Evolutionary conservation across 371 early-diverging fungal genomes (phyloP), one percentile per base, ranked within the genome.

Genomic region (Blyttiomyces sp.): DNA sequence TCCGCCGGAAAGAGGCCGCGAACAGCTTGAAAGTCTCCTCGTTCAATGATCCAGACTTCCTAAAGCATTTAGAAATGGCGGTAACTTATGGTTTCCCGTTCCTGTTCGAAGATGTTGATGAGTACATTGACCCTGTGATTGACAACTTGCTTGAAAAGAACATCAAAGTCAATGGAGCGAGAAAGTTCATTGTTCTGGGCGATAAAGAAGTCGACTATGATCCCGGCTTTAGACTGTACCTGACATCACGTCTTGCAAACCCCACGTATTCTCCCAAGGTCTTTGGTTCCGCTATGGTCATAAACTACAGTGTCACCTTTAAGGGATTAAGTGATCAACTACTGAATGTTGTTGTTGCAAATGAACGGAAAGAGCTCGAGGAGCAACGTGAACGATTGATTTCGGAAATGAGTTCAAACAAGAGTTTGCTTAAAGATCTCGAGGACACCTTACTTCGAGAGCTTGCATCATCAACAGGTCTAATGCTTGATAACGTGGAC

Each of bases 151-250:
- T 84, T n/a, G 84, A 84, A 58, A 82, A 82, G 57, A 82, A 82
- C 65, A 74, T 82, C 54, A 74, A 74, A 44, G 19, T 39, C 0
- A 46, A 53, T 36, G 81, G 84, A 3, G 59, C 77, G n/a, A 58
- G 84, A 3, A 51, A 68, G 19, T 84, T 80, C 55, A 82, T 84
- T 52, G 76, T 84, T 19, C 66, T 84, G 2, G 84, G 84, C 3
- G 84, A 84, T 63, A 84, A 84, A 59, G 82, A 84, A 51, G 82
- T 84, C 9, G 84, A 84, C 51, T 84, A 65, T 49, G 84, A 84
- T 56, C 77, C 82, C 2, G 72, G 72, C 42, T 84, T 84, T 72
- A 52, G 82, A 26, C 63, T 84, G 4, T 84, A 84, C 61, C 59
- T 84, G 17, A 76, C 76, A 0, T 75, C 84, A 6, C 66, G 78